Percentiles rank a stretch among this genome's conserved stretches.
Evolutionary conservation across 495 filamentous ascomycete species (phyloP).

Genomic region (Aspergillus bridgeri): DNA sequence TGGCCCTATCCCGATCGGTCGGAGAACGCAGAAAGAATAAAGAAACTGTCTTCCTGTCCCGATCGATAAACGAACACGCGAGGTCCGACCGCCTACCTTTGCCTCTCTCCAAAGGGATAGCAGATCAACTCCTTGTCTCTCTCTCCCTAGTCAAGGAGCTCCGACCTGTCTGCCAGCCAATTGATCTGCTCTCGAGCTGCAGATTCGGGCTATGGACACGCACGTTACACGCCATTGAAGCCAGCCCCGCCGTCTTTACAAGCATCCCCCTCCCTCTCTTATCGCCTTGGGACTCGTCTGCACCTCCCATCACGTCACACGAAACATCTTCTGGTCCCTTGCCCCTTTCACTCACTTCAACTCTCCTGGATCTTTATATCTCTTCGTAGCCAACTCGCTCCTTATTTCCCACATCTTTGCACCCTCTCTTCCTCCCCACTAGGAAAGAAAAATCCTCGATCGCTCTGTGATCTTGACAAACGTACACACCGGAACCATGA

Average conservation of each 20-base stretch:
- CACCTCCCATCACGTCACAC: conserved; percentile 22
- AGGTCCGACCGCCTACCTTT: conserved; percentile 12
- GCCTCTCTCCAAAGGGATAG: conserved; percentile 21
- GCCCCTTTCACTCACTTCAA: conserved; percentile 9
- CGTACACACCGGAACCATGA: conserved; percentile 17
- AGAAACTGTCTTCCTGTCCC: background rate
- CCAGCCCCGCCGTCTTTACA: conserved; percentile 24
- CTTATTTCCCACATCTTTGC: background rate
- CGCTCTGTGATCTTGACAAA: background rate
- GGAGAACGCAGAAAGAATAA: conserved; percentile 16
- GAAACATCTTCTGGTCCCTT: conserved; percentile 11
- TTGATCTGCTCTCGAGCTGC: conserved; percentile 17
- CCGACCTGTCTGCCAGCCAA: conserved; percentile 4
- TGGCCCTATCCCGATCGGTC: background rate
- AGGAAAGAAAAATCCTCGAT: background rate
- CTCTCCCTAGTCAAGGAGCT: conserved; percentile 16
- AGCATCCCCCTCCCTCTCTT: conserved; percentile 19
- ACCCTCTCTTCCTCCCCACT: background rate
- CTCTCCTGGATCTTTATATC: conserved; percentile 15
- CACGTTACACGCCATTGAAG: conserved; percentile 25
- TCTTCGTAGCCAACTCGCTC: conserved; percentile 5
- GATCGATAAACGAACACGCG: conserved; percentile 1
- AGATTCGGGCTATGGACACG: conserved; percentile 18
- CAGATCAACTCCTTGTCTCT: conserved; percentile 10
- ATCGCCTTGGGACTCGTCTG: conserved; percentile 18